Conservation (phyloP, 257 asterid genomes). For the Solanum stenotomum region DNA sequence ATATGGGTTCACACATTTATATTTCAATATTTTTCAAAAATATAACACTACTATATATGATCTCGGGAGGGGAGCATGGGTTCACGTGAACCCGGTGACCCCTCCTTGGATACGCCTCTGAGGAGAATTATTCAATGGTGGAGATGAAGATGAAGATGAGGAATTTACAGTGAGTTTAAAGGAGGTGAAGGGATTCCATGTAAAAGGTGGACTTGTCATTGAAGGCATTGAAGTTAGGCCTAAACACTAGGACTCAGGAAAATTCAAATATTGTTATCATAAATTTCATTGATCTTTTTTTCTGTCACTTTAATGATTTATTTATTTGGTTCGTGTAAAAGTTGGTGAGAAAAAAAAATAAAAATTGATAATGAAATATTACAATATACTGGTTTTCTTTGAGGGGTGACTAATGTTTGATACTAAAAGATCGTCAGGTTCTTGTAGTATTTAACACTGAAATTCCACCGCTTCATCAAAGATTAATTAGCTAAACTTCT, state of each 20-base stretch:
- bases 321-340: neutral
- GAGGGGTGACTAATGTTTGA: neutral
- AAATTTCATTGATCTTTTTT: neutral
- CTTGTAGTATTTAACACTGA: too few species aligned
- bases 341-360: neutral
- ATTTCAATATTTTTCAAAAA: too few species aligned
- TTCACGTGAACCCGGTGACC: too few species aligned
- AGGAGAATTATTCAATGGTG: slow-evolving; percentile 4
- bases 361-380: neutral
- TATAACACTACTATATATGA: too few species aligned
- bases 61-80: too few species aligned
- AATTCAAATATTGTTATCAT: neutral
- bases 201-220: slow-evolving; percentile 23
- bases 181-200: slow-evolving; percentile 29
- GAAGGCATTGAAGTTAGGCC: slow-evolving; percentile 32
- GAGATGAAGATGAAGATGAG: slow-evolving; percentile 2
- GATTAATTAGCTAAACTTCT: neutral
- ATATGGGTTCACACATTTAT: too few species aligned
- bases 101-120: too few species aligned
- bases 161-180: slow-evolving; percentile 6
- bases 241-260: neutral
- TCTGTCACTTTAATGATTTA: neutral
- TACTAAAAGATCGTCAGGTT: too few species aligned
- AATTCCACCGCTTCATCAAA: neutral
- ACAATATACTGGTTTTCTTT: neutral